Base-by-base conservation (phyloP, 2,329 filamentous ascomycete species). In the Sphaerulina populicola region DNA sequence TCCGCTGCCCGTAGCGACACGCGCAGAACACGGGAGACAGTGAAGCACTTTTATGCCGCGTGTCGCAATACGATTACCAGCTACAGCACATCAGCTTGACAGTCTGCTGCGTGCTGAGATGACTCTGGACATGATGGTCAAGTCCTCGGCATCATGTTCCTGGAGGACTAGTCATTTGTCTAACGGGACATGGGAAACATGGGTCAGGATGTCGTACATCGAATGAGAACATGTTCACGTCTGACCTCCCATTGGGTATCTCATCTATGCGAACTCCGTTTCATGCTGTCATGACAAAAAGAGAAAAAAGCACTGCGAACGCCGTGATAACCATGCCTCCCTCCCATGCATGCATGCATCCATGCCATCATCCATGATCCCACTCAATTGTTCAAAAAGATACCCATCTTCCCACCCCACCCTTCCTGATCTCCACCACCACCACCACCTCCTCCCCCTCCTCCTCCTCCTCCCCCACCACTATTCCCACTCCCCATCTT, bases 1-100 rank as follows among this genome's bases (percentile, higher is more conserved):
- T 69, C 84, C 30, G 80, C 72, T 78, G 70, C 87, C 31, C 74
- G 85, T 36, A 85, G 85, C 6, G 73, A 77, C 21, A 51, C 45
- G 1, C 75, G 77, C 56, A 71, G 75, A 44, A 87, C 84, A 2
- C 86, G 83, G 56, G 76, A 81, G 49, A 74, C 86, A 1, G 79
- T 87, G 2, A 77, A 79, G 52, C 82, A 86, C 29, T 88, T 88
- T 63, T 89, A 83, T 81, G 69, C 86, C n/a, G 74, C 76, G 2
- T 83, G 82, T 55, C 74, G 84, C 42, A 74, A 75, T 4, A 69
- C 68, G 29, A 61, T 68, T 14, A 47, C 55, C 9, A 61, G 57
- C 31, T 61, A 49, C 29, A 44, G 43, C 31, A 39, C 44, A 31
- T 46, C 30, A 33, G 35, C 18, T 21, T 21, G 39, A 35, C 31